Conservation (phyloP, 2,329 filamentous ascomycete species). For the Tolypocladium capitatum region DNA sequence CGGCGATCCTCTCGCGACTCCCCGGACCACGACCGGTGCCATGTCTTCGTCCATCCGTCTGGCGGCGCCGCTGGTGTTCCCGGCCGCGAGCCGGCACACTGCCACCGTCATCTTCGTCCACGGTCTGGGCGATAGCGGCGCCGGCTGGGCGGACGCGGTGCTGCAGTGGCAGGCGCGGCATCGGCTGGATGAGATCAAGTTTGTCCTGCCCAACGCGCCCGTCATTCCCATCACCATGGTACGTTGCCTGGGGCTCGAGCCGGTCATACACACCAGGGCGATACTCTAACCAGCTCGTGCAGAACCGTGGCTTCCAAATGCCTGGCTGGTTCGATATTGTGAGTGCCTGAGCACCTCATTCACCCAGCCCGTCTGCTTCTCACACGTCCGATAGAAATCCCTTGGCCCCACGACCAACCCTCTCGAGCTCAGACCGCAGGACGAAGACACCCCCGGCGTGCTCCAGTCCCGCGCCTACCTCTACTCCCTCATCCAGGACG, state of each 20-base stretch:
- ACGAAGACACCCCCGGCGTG: conserved; percentile 62
- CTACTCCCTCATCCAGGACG: conserved; percentile 61
- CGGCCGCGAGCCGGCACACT: conserved; percentile 71
- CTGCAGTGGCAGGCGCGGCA: conserved; percentile 74
- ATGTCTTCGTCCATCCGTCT: conserved; percentile 17
- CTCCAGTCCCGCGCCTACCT: conserved; percentile 47
- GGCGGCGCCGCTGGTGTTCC: conserved; percentile 52
- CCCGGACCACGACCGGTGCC: not conserved
- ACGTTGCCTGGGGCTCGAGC: conserved; percentile 7
- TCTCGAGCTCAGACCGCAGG: conserved; percentile 2
- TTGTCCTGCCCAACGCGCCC: conserved; percentile 87
- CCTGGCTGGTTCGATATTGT: conserved; percentile 81
- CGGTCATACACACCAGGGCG: not conserved
- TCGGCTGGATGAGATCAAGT: conserved; percentile 80
- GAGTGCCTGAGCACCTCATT: conserved; percentile 24
- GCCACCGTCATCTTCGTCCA: conserved; percentile 92
- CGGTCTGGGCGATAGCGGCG: conserved; percentile 73
- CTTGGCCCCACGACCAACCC: conserved; percentile 18
- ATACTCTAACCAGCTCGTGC: not conserved
- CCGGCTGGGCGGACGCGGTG: conserved; percentile 69
- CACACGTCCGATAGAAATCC: conserved; percentile 12
- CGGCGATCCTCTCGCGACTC: not conserved
- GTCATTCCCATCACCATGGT: conserved; percentile 65
- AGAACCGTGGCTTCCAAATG: conserved; percentile 70
- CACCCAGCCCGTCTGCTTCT: not conserved